phyloP scores from a whole-genome alignment of 257 asterid species.

The Scutellaria galericulata region DNA sequence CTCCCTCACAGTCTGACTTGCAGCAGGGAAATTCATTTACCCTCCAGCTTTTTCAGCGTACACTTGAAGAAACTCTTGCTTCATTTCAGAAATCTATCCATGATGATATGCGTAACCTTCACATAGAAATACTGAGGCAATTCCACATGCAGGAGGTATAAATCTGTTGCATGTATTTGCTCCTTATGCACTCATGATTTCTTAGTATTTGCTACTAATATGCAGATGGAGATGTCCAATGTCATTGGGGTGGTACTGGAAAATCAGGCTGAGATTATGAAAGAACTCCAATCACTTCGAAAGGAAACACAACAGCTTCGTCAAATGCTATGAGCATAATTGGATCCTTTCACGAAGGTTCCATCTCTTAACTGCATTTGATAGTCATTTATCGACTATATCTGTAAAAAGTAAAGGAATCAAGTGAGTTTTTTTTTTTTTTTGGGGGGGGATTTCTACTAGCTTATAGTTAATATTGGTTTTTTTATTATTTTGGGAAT shows the following conservation, averaged over 20 bases:
- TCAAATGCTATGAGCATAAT: constrained; percentile 55
- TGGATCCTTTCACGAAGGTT: constrained; percentile 9
- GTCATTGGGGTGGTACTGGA: constrained; percentile 60
- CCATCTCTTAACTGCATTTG: constrained; percentile 8
- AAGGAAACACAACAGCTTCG: constrained; percentile 84
- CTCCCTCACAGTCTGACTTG: constrained; percentile 50
- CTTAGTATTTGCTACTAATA: constrained; percentile 31
- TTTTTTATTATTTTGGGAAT: constrained; percentile 15
- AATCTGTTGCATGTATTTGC: not conserved
- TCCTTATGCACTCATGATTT: constrained; percentile 1
- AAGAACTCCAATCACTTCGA: constrained; percentile 71
- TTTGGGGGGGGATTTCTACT: not conserved
- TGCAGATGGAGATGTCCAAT: constrained; percentile 80
- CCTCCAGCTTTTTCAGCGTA: constrained; percentile 91
- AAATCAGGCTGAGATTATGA: constrained; percentile 84
- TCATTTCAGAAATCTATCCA: constrained; percentile 87
- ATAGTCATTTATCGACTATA: constrained; percentile 11
- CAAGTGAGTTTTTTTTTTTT: constrained; percentile 1
- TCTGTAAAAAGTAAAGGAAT: constrained; percentile 18
- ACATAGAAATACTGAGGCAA: constrained; percentile 81
- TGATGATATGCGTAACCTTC: constrained; percentile 94
- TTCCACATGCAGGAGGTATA: constrained; percentile 95
- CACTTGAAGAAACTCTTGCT: constrained; percentile 85
- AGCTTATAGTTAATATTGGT: not conserved
- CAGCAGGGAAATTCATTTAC: constrained; percentile 85